Percentiles rank a stretch among this genome's conserved stretches.
Evolutionary conservation across 2,329 filamentous ascomycete genomes (phyloP).

Genomic region (Dothistroma septosporum): DNA sequence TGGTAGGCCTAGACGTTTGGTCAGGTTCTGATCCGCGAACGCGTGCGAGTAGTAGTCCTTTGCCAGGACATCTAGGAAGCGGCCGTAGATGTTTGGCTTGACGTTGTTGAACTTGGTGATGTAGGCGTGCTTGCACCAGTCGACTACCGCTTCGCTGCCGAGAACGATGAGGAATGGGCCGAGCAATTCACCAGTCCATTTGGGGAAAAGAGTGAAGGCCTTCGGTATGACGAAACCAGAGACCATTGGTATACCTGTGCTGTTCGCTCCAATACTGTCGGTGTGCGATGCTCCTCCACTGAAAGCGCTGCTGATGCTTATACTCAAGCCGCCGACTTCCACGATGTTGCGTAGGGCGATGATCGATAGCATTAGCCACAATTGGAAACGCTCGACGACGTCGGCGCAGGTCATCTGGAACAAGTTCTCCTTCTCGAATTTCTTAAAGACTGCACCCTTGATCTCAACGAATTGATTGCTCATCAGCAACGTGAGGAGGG

Average conservation of each 20-base stretch:
- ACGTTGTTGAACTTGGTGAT: conserved; percentile 99
- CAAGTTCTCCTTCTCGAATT: conserved; percentile 94
- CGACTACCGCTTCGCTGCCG: conserved; percentile 93
- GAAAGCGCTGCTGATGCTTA: conserved; percentile 32
- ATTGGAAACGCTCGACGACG: conserved; percentile 92
- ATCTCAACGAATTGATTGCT: conserved; percentile 99
- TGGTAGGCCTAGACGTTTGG: conserved; percentile 81
- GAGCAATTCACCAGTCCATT: conserved; percentile 81
- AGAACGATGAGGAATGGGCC: conserved; percentile 92
- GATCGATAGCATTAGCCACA: conserved; percentile 96
- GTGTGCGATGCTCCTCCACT: conserved; percentile 18
- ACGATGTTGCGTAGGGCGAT: conserved; percentile 95
- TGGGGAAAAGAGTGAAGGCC: conserved; percentile 85
- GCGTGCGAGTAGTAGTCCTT: conserved; percentile 99
- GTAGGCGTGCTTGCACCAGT: conserved; percentile 95
- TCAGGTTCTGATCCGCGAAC: conserved; percentile 85
- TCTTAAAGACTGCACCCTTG: conserved; percentile 97
- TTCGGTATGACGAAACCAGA: conserved; percentile 77
- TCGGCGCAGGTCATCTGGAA: conserved; percentile 97
- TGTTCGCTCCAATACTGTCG: conserved; percentile 37
- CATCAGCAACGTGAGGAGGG: conserved; percentile 81
- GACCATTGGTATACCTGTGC: conserved; percentile 43
- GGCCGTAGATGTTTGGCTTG: conserved; percentile 80
- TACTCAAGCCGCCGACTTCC: conserved; percentile 80
- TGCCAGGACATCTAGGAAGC: conserved; percentile 87